Percentiles rank a stretch among this genome's conserved stretches.
Evolutionary conservation across 768 basidiomycete genomes (phyloP).

Genomic region (Russula griseocarnosa): DNA sequence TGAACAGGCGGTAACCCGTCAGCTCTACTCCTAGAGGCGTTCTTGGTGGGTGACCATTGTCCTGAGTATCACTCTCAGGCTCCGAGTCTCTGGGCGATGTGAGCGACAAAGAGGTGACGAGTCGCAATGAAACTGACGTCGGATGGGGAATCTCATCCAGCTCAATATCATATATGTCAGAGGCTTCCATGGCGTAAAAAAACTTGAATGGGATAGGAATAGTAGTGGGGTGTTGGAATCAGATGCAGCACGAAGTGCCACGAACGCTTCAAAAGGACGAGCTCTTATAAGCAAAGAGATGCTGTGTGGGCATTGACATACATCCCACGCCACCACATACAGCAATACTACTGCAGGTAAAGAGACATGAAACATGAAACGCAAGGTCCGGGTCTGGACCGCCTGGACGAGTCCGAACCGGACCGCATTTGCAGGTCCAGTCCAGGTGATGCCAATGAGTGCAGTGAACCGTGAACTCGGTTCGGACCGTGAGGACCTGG

Average conservation of each 20-base stretch:
- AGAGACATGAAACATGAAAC: no score
- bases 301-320: background rate
- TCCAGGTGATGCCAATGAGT: no score
- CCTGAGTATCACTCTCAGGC: background rate
- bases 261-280: background rate
- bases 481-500: no score
- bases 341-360: no score
- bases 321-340: no score
- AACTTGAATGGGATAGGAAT: background rate
- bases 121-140: no score
- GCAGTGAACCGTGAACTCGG: no score
- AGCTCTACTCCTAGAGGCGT: background rate
- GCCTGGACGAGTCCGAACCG: no score
- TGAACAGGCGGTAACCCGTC: background rate
- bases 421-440: no score
- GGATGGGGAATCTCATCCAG: no score
- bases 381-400: no score
- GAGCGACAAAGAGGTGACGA: background rate
- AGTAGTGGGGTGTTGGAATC: background rate
- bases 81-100: no score
- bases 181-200: background rate
- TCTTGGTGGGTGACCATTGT: background rate
- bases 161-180: background rate
- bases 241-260: background rate
- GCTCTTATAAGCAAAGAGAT: background rate